Conservation (phyloP, 441 rosid genomes). For the Theobroma grandiflorum region DNA sequence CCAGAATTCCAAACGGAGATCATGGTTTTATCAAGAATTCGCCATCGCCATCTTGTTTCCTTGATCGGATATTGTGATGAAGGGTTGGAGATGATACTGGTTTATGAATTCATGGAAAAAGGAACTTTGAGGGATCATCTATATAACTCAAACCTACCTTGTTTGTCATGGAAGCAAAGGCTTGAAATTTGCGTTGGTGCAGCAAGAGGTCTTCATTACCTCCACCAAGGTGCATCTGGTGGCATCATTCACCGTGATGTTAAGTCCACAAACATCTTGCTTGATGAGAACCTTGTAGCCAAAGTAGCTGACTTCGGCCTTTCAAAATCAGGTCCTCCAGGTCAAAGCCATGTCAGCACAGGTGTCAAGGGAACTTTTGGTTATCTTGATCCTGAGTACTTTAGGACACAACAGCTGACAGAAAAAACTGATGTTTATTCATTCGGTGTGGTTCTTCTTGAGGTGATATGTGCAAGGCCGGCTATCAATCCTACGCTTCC, state of each 20-base stretch:
- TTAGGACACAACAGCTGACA: constrained; percentile 26
- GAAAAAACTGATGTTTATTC: constrained; percentile 38
- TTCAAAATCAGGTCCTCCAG: constrained; percentile 46
- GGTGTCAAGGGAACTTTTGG: constrained; percentile 24
- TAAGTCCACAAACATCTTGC: constrained; percentile 60
- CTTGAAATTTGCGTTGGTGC: constrained; percentile 71
- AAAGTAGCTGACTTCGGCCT: constrained; percentile 67
- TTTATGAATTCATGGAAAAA: constrained; percentile 57
- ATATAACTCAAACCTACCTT: constrained; percentile 35
- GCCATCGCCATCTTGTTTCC: constrained; percentile 54
- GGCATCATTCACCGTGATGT: constrained; percentile 63
- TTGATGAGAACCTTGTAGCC: constrained; percentile 46
- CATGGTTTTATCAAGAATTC: constrained; percentile 48
- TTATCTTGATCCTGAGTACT: constrained; percentile 28
- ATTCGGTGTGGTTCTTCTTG: constrained; percentile 26
- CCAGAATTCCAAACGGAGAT: constrained; percentile 57
- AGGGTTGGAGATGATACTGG: constrained; percentile 51
- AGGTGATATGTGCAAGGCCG: constrained; percentile 48
- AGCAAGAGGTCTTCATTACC: constrained; percentile 57
- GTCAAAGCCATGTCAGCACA: constrained; percentile 46
- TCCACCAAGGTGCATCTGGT: constrained; percentile 48
- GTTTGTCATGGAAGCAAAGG: constrained; percentile 50
- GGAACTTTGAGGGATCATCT: constrained; percentile 52
- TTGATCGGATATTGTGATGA: constrained; percentile 57
- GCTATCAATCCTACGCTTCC: constrained; percentile 38